Base-by-base conservation (phyloP, 345 rosid species). In the Conringia planisiliqua region DNA sequence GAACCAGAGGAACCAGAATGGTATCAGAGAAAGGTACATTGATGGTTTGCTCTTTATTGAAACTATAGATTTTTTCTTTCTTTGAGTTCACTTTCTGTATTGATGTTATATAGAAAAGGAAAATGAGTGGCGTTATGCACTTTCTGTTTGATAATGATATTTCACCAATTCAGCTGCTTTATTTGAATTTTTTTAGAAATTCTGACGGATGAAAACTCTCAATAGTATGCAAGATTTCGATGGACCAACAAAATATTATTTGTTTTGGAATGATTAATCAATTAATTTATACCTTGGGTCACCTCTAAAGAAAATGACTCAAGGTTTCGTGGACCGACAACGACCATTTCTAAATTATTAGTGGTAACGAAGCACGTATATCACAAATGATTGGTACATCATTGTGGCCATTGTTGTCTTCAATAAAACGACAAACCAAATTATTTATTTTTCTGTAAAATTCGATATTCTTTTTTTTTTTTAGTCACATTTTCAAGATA, bases 1-100 rank as follows among this genome's bases (percentile, higher is more conserved):
- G 67, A 77, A 77, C 55, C 30, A 62, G 26, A 69, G 10, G 55
- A 40, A 33, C 56, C 13, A 14, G 18, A 76, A 39, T 42, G 58
- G 24, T 18, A 36, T 18, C 44, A 9, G 11, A 71, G 35, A 56
- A 47, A 38, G 0, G 55, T 14, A 38, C 46, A 35, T 70, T 63
- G 52, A 55, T 33, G 43, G 36, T 43, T 16, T 76, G 18, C 22
- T 52, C 17, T 75, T 50, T 58, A 68, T 33, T 29, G 6, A 14
- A 40, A 51, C 30, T 18, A 13, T 1, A 29, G n/a, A 4, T 26
- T 24, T 24, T 47, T 50, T 13, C 1, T 26, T n/a, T 16, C 35
- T 50, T 13, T 1, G 8, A 2, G 50, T 35, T 44, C 48, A 2
- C 30, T 22, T 22, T 13, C 30, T 10, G n/a, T 48, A 20, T 50